Conservation (phyloP, 2,329 filamentous ascomycete genomes). For the Aspergillus floridensis region DNA sequence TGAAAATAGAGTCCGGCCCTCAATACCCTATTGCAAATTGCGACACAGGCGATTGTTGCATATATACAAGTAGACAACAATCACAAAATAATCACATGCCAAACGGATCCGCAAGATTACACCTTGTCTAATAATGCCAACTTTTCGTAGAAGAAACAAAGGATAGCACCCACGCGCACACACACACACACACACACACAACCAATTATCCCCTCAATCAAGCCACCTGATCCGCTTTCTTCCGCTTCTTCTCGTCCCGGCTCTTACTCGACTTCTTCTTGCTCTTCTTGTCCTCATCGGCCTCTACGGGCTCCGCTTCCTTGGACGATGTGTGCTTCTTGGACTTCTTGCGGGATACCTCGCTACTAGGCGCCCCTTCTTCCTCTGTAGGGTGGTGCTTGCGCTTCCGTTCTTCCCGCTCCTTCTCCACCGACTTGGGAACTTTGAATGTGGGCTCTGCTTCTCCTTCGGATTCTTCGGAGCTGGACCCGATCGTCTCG, state of each 20-base stretch:
- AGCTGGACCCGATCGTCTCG: conserved; percentile 37
- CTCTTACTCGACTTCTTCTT: conserved; percentile 36
- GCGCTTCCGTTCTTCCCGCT: conserved; percentile 37
- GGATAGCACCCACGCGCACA: neutral
- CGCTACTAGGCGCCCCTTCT: conserved; percentile 24
- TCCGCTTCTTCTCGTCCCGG: conserved; percentile 41
- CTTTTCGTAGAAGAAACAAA: conserved; percentile 11
- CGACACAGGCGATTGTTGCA: neutral
- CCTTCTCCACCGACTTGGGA: conserved; percentile 23
- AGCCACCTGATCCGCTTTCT: conserved; percentile 37
- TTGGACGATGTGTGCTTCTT: conserved; percentile 35
- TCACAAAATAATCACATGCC: conserved; percentile 33
- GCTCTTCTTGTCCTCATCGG: conserved; percentile 24
- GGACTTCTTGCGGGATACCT: conserved; percentile 38
- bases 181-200: neutral
- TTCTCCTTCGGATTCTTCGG: conserved; percentile 38
- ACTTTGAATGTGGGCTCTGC: conserved; percentile 34
- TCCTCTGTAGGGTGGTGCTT: conserved; percentile 36
- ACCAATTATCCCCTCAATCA: conserved; percentile 25
- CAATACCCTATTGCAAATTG: neutral
- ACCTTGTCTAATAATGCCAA: conserved; percentile 17
- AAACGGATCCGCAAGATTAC: conserved; percentile 35
- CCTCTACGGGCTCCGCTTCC: conserved; percentile 24
- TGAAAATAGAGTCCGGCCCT: neutral
- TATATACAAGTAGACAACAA: conserved; percentile 2